phyloP scores from a whole-genome alignment of 176 grass and related monocot genomes.

The Saccharum officinarum region DNA sequence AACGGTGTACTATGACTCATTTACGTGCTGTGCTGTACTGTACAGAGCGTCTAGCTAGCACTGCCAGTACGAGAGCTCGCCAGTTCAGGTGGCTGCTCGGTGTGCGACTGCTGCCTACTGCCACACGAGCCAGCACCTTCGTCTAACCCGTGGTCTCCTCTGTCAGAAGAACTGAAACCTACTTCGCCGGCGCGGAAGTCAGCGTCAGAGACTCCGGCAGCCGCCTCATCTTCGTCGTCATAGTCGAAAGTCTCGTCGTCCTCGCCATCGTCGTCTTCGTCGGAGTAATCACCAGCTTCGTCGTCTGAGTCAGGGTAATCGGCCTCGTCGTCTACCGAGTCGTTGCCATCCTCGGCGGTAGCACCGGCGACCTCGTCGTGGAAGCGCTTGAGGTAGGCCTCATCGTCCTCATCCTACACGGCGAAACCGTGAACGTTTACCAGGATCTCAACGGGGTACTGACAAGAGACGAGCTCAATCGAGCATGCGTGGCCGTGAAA shows the following conservation, averaged over 20 bases:
- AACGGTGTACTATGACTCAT: too few species aligned
- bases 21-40: background rate
- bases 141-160: background rate
- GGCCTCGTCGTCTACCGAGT: background rate
- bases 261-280: background rate
- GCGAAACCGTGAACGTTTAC: background rate
- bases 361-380: slow-evolving; percentile 15
- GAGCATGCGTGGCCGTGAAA: background rate
- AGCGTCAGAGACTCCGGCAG: background rate
- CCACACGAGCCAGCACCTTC: background rate
- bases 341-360: slow-evolving; percentile 16
- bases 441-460: background rate
- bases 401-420: slow-evolving; percentile 57
- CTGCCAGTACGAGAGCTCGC: background rate
- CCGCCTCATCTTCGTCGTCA: background rate
- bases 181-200: background rate
- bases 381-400: slow-evolving; percentile 46
- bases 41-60: background rate
- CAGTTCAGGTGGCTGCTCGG: background rate
- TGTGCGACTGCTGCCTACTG: background rate
- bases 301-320: slow-evolving; percentile 26
- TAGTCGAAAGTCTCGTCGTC: background rate
- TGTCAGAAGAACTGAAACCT: background rate
- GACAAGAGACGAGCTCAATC: too few species aligned
- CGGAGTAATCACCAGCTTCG: background rate